These are phyloP conservation scores for Aplosporella prunicola DNA, from an alignment of 2,329 filamentous ascomycete genomes.

Conservation along the genomic window DNA sequence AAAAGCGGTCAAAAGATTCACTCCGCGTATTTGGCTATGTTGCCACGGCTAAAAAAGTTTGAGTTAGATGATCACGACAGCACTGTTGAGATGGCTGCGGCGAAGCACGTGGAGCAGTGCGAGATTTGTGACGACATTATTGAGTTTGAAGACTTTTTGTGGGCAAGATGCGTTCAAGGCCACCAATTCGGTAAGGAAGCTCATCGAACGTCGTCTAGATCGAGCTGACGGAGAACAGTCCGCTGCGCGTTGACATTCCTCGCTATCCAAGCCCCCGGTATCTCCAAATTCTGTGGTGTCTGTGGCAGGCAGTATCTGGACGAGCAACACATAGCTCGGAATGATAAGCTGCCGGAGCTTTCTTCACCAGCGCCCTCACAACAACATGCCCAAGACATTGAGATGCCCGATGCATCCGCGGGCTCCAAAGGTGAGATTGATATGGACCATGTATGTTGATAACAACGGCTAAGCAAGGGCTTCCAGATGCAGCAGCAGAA, in stretches of 20 bases:
- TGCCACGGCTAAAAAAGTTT: constrained; percentile 4
- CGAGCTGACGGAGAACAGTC: constrained; percentile 22
- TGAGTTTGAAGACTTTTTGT: constrained; percentile 36
- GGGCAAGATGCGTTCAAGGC: constrained; percentile 41
- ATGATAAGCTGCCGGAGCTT: constrained; percentile 3
- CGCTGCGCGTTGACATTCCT: constrained; percentile 47
- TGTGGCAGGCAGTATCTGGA: constrained; percentile 42
- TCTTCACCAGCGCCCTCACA: no score
- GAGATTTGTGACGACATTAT: constrained; percentile 42
- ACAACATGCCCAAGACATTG: no score
- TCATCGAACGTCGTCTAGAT: neutral
- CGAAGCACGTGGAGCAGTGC: constrained; percentile 36
- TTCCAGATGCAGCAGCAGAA: neutral
- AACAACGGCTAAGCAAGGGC: constrained; percentile 9
- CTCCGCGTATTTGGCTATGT: constrained; percentile 6
- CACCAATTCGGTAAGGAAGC: constrained; percentile 41
- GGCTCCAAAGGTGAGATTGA: no score
- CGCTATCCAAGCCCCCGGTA: constrained; percentile 44
- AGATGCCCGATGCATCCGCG: no score
- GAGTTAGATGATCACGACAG: constrained; percentile 1
- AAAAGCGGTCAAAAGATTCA: constrained; percentile 3
- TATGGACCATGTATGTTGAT: no score
- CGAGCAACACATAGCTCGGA: constrained; percentile 27
- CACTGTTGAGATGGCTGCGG: constrained; percentile 5
- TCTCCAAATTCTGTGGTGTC: constrained; percentile 45